These are phyloP conservation scores for Fusarium secorum DNA, from an alignment of 2,329 filamentous ascomycete species.

Conservation along the genomic window DNA sequence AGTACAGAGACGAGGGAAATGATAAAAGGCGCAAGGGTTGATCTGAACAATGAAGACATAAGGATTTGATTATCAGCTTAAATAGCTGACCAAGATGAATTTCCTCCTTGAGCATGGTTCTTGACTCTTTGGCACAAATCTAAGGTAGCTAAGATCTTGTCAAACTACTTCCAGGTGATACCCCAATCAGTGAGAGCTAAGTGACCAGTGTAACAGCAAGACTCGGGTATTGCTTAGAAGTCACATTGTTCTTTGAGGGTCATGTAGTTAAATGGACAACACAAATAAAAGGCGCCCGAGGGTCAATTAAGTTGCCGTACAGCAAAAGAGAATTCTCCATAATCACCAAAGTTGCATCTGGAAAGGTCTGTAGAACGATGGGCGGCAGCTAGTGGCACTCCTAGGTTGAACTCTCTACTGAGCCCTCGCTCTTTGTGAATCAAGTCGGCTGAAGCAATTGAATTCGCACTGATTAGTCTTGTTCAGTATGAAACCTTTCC, in stretches of 20 bases:
- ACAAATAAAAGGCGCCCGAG: background rate
- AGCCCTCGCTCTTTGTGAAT: background rate
- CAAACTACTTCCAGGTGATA: rapidly evolving
- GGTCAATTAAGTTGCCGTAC: rapidly evolving
- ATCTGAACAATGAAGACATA: background rate
- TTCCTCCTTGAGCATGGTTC: rapidly evolving
- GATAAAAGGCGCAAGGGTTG: rapidly evolving
- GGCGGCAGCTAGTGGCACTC: rapidly evolving
- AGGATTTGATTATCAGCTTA: rapidly evolving
- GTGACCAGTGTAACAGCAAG: background rate
- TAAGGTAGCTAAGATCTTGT: rapidly evolving
- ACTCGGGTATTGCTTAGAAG: background rate
- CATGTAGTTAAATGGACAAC: rapidly evolving
- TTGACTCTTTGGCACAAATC: rapidly evolving
- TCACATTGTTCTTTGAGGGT: background rate
- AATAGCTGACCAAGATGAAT: background rate
- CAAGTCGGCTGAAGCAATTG: rapidly evolving
- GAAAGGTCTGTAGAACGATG: rapidly evolving
- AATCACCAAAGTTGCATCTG: background rate
- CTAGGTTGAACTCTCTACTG: rapidly evolving
- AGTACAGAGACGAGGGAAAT: background rate
- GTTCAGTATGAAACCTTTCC: background rate
- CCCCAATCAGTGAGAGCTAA: background rate
- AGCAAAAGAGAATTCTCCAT: background rate
- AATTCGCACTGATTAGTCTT: too few species aligned